These are phyloP conservation scores for Trichoderma reesei DNA, from an alignment of 495 filamentous ascomycete genomes.

Conservation along the genomic window DNA sequence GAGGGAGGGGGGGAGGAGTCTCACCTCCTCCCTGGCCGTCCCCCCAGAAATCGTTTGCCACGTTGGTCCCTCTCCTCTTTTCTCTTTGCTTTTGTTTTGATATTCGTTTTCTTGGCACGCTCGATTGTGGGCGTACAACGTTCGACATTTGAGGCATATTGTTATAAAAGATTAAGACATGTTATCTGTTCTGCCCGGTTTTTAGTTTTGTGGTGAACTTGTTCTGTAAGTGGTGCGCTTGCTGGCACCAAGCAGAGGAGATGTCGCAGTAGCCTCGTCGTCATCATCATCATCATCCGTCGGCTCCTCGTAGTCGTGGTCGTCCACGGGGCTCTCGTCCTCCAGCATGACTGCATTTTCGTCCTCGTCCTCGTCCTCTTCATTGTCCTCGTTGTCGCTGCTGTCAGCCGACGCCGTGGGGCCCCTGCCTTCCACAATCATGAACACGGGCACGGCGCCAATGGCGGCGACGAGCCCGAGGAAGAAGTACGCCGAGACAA, in stretches of 20 bases:
- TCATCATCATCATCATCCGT: not conserved
- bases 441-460: conserved; percentile 57
- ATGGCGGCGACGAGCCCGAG: conserved; percentile 48
- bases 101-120: not conserved
- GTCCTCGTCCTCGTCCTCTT: no score
- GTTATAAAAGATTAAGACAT: no score
- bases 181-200: no score
- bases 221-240: not conserved
- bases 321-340: not conserved
- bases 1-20: no score
- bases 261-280: not conserved
- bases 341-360: conserved; percentile 11
- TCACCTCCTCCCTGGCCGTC: not conserved
- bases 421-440: conserved; percentile 66
- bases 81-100: not conserved
- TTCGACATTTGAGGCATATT: no score
- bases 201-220: not conserved
- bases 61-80: not conserved
- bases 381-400: conserved; percentile 30
- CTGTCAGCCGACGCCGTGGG: conserved; percentile 35
- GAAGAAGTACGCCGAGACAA: conserved; percentile 73
- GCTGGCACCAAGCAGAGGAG: not conserved
- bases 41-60: not conserved
- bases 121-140: not conserved
- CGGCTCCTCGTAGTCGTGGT: conserved; percentile 1